Percentiles rank a stretch among this genome's conserved stretches.
phyloP scores from a whole-genome alignment of 768 basidiomycete genomes.

The Paxillus involutus region DNA sequence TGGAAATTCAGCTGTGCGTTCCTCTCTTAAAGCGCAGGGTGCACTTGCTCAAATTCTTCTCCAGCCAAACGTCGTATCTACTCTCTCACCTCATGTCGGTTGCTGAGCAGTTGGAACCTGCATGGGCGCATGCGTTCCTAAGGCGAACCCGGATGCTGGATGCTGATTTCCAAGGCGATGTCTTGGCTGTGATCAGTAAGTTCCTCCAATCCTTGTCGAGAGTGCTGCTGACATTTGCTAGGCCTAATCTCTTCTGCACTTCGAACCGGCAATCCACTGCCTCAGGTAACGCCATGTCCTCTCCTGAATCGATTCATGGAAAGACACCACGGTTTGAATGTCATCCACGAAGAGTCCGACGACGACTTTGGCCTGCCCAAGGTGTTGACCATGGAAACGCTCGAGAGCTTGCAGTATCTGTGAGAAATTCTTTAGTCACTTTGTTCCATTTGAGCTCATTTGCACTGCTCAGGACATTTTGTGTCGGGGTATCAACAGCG shows the following conservation, averaged over 20 bases:
- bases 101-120: slow-evolving; percentile 66
- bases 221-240: slow-evolving; percentile 21
- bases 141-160: slow-evolving; percentile 74
- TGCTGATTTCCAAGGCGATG: slow-evolving; percentile 80
- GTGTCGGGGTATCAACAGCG: slow-evolving; percentile 70
- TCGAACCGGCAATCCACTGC: slow-evolving; percentile 70
- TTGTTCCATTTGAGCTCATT: slow-evolving; percentile 6
- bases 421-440: slow-evolving; percentile 38
- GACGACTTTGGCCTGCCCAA: slow-evolving; percentile 75
- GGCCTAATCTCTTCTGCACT: slow-evolving; percentile 78
- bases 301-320: slow-evolving; percentile 47
- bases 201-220: neutral
- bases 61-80: slow-evolving; percentile 65
- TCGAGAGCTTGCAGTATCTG: slow-evolving; percentile 79
- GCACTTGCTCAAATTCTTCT: slow-evolving; percentile 4
- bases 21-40: neutral
- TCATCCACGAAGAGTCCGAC: slow-evolving; percentile 69
- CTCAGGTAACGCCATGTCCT: slow-evolving; percentile 85
- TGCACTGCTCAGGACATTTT: slow-evolving; percentile 50
- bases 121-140: slow-evolving; percentile 78
- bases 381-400: slow-evolving; percentile 67
- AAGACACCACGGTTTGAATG: slow-evolving; percentile 57
- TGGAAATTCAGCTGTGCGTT: slow-evolving; percentile 66
- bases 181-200: slow-evolving; percentile 79
- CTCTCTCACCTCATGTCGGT: slow-evolving; percentile 76